Percentiles rank a stretch among this genome's conserved stretches.
These are phyloP conservation scores for Xenosphaeropsis pyriputrescens DNA, from an alignment of 2,329 filamentous ascomycete genomes.

Conservation along the genomic window DNA sequence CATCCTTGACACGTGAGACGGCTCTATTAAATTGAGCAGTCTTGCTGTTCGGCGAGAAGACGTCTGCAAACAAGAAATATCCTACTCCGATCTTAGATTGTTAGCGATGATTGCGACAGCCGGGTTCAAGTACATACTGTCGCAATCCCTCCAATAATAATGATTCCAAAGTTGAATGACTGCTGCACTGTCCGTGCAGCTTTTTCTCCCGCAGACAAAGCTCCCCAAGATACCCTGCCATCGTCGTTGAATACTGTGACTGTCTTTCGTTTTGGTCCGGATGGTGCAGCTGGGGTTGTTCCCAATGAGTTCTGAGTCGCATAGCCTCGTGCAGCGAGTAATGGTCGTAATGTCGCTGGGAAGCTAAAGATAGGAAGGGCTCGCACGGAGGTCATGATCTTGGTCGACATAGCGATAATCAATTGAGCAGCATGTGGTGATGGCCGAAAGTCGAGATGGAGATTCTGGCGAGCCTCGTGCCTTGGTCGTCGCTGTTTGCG, in stretches of 20 bases:
- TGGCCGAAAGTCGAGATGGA: not conserved
- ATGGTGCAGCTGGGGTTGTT: conserved; percentile 14
- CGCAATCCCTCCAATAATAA: conserved; percentile 58
- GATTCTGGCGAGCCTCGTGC: not conserved
- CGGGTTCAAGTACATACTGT: conserved; percentile 39
- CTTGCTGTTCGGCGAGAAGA: conserved; percentile 75
- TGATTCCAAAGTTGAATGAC: conserved; percentile 71
- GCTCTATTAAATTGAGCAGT: conserved; percentile 80
- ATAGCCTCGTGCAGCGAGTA: conserved; percentile 33
- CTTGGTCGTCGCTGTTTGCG: not conserved
- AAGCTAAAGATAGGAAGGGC: conserved; percentile 19
- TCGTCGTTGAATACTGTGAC: conserved; percentile 81
- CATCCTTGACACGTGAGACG: conserved; percentile 62
- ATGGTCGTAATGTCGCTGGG: conserved; percentile 22
- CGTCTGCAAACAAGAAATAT: conserved; percentile 67
- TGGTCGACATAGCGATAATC: not conserved
- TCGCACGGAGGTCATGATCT: conserved; percentile 5
- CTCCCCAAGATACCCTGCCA: conserved; percentile 65
- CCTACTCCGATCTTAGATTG: conserved; percentile 51
- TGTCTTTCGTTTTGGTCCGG: conserved; percentile 40
- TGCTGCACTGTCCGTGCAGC: conserved; percentile 77
- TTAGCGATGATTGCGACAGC: conserved; percentile 4
- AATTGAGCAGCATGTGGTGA: not conserved
- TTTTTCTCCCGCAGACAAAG: conserved; percentile 66
- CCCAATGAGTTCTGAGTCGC: conserved; percentile 37